A percentile compares a stretch with the other conserved stretches of the same genome.
Evolutionary conservation across 2,329 filamentous ascomycete species (phyloP).

Genomic region (Aspergillus sclerotialis): DNA sequence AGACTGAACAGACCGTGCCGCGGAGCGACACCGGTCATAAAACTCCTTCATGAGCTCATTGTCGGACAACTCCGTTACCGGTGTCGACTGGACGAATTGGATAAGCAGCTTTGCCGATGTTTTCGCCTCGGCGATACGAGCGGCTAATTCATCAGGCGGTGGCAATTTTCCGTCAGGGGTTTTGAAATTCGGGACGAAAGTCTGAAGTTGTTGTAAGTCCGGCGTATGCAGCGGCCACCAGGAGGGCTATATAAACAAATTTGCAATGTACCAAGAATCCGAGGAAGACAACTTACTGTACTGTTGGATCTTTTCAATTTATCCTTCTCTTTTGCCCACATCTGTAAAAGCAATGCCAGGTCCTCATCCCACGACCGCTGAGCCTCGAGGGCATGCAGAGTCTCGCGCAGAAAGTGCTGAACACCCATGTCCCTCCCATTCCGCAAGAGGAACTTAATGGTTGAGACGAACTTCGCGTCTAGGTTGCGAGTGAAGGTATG

Average conservation of each 20-base stretch:
- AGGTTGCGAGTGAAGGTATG: constrained; percentile 84
- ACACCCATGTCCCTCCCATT: constrained; percentile 66
- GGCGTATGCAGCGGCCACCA: constrained; percentile 19
- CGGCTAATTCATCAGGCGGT: constrained; percentile 66
- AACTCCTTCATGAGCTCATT: constrained; percentile 95
- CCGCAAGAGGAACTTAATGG: constrained; percentile 67
- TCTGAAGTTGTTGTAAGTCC: constrained; percentile 8
- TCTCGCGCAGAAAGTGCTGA: constrained; percentile 80
- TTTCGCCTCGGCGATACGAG: constrained; percentile 79
- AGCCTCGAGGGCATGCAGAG: constrained; percentile 67
- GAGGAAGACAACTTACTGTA: background rate
- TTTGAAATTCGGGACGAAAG: too few relatives aligned
- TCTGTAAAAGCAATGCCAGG: constrained; percentile 61
- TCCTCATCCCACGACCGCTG: constrained; percentile 69
- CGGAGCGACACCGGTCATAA: constrained; percentile 72
- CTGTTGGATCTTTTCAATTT: constrained; percentile 42
- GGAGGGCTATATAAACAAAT: constrained; percentile 1
- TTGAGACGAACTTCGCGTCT: constrained; percentile 74
- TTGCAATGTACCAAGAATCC: background rate
- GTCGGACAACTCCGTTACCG: constrained; percentile 63
- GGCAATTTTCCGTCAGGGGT: constrained; percentile 48
- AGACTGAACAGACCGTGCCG: constrained; percentile 71
- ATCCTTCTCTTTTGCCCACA: constrained; percentile 87
- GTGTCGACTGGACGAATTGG: constrained; percentile 82
- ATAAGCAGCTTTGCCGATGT: constrained; percentile 88